Evolutionary conservation across 208 protist genomes (phyloP).

Genomic region (Leishmania braziliensis): DNA sequence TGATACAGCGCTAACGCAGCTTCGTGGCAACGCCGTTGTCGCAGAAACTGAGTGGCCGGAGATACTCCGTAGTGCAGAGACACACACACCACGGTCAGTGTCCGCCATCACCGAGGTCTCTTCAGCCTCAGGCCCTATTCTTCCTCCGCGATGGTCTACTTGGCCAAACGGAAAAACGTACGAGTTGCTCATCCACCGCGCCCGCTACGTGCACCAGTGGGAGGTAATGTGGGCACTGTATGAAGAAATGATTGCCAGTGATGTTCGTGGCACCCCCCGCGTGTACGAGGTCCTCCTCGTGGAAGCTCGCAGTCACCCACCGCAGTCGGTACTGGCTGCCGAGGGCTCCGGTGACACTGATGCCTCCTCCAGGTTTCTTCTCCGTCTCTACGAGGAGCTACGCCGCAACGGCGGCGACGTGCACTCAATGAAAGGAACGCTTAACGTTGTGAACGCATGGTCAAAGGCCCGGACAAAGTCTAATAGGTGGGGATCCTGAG

Average conservation of each 20-base stretch:
- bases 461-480: slow-evolving; percentile 38
- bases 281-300: slow-evolving; percentile 65
- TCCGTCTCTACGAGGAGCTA: slow-evolving; percentile 73
- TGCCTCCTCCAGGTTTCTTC: slow-evolving; percentile 36
- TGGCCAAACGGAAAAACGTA: slow-evolving; percentile 73
- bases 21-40: slow-evolving; percentile 58
- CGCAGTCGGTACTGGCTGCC: slow-evolving; percentile 11
- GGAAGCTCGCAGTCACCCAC: slow-evolving; percentile 50
- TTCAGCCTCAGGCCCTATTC: slow-evolving; percentile 8
- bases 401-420: slow-evolving; percentile 55
- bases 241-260: slow-evolving; percentile 50
- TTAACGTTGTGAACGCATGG: slow-evolving; percentile 82
- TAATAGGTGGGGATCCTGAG: slow-evolving; percentile 11
- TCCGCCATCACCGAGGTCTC: neutral
- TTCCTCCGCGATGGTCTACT: slow-evolving; percentile 46
- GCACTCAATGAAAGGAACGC: slow-evolving; percentile 41
- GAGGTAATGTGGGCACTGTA: slow-evolving; percentile 68
- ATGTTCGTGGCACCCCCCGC: slow-evolving; percentile 51
- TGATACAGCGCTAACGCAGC: slow-evolving; percentile 48
- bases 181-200: slow-evolving; percentile 67
- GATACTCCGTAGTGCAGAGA: neutral
- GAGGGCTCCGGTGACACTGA: neutral
- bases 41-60: slow-evolving; percentile 8
- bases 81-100: neutral
- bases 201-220: slow-evolving; percentile 72